Conservation (phyloP, 2,329 filamentous ascomycete species). For the Cladophialophora carrionii region DNA sequence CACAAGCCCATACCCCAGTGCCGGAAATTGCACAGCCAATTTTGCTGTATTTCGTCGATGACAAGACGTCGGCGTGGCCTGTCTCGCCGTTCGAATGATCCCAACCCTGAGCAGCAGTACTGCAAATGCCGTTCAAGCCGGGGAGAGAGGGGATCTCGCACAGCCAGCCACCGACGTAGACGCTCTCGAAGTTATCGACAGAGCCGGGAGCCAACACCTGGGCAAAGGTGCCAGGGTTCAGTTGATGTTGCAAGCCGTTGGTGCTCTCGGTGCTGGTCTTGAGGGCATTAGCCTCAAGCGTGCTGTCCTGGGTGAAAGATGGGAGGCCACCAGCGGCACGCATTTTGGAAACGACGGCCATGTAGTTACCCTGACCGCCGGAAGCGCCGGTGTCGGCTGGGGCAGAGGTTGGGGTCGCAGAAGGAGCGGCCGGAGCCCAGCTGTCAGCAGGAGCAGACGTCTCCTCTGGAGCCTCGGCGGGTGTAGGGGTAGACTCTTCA, state of each 20-base stretch:
- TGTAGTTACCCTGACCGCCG: conserved; percentile 24
- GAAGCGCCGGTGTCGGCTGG: conserved; percentile 8
- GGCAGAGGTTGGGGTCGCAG: conserved; percentile 9
- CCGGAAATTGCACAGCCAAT: conserved; percentile 26
- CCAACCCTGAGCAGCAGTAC: conserved; percentile 33
- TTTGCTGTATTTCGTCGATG: conserved; percentile 25
- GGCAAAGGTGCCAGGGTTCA: conserved; percentile 38
- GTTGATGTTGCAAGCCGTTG: conserved; percentile 34
- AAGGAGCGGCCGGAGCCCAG: conserved; percentile 33
- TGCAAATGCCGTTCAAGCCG: conserved; percentile 36
- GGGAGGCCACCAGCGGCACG: conserved; percentile 31
- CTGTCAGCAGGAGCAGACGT: conserved; percentile 48
- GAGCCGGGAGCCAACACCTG: conserved; percentile 38
- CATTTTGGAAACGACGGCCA: conserved; percentile 33
- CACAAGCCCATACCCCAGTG: conserved; percentile 32
- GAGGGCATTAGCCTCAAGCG: conserved; percentile 35
- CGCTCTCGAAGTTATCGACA: conserved; percentile 35
- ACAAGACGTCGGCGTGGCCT: conserved; percentile 30
- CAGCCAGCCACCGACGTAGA: conserved; percentile 39
- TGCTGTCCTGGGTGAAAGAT: conserved; percentile 30
- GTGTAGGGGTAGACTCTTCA: not conserved
- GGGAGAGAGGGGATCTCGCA: conserved; percentile 35
- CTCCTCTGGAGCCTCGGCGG: conserved; percentile 52
- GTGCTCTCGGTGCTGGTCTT: conserved; percentile 34
- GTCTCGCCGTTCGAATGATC: conserved; percentile 33